phyloP scores from a whole-genome alignment of 73 alveolate genomes.

The Symbiodinium pilosum region DNA sequence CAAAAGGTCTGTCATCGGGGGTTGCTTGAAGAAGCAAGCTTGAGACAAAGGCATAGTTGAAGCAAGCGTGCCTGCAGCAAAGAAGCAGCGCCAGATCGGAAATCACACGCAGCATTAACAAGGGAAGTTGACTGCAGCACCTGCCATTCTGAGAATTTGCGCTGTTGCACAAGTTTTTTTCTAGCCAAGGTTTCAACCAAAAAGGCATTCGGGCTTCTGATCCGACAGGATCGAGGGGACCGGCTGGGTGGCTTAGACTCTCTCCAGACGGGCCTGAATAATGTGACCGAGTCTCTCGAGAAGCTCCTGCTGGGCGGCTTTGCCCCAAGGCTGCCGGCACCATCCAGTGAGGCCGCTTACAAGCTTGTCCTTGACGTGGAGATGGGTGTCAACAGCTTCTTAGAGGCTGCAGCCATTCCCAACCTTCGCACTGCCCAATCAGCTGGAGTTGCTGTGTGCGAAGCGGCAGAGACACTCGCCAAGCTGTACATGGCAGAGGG shows the following conservation, averaged over 20 bases:
- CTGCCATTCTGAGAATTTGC: not conserved
- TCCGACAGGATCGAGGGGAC: not conserved
- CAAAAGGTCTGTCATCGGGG: not conserved
- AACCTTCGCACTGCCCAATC: not conserved
- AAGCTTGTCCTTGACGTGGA: not conserved
- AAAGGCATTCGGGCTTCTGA: not conserved
- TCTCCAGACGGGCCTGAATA: not conserved
- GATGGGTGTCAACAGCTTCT: not conserved
- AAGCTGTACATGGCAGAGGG: not conserved
- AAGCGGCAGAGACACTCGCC: not conserved
- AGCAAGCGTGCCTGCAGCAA: not conserved
- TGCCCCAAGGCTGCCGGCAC: conserved; percentile 11
- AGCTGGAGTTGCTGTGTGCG: not conserved
- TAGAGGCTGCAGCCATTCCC: not conserved
- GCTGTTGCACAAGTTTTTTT: not conserved
- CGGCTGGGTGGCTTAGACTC: not conserved
- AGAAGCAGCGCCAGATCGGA: not conserved
- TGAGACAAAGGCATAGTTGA: not conserved
- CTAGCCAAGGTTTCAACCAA: not conserved
- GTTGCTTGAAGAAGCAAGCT: not conserved
- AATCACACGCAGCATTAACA: not conserved
- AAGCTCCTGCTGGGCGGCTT: conserved; percentile 7
- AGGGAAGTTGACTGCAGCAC: not conserved
- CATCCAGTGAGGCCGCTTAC: not conserved
- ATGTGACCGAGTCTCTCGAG: not conserved